Conservation (phyloP, 805 yeast genomes). For the Wickerhamiella australiensis region DNA sequence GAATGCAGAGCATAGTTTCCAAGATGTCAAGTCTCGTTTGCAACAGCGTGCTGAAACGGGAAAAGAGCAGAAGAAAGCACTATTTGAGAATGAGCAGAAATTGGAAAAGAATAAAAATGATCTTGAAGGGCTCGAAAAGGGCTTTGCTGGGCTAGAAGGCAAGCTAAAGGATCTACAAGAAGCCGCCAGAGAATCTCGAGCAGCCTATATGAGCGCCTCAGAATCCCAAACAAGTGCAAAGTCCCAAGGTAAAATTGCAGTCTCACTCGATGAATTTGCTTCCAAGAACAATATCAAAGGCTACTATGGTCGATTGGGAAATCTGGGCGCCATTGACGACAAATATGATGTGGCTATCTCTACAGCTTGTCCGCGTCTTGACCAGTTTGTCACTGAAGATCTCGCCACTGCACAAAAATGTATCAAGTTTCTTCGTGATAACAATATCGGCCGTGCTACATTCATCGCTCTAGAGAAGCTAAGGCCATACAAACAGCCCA, state of each 20-base stretch:
- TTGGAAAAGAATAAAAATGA: constrained; percentile 32
- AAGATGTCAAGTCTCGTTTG: constrained; percentile 41
- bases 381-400: constrained; percentile 84
- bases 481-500: background rate
- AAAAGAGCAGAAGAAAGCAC: constrained; percentile 31
- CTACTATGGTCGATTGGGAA: constrained; percentile 83
- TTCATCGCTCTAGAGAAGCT: constrained; percentile 72
- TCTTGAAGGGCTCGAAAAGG: background rate
- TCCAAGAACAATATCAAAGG: constrained; percentile 76
- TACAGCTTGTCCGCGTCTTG: constrained; percentile 84
- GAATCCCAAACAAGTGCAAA: constrained; percentile 44
- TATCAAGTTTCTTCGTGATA: constrained; percentile 70
- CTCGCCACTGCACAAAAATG: constrained; percentile 62
- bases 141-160: background rate
- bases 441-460: constrained; percentile 76
- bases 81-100: constrained; percentile 38
- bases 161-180: background rate
- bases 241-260: constrained; percentile 61
- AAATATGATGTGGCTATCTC: constrained; percentile 87
- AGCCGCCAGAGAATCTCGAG: constrained; percentile 32
- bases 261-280: constrained; percentile 57
- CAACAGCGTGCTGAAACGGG: constrained; percentile 28
- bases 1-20: constrained; percentile 37
- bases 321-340: constrained; percentile 80
- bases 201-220: constrained; percentile 43